A percentile compares a stretch with the other conserved stretches of the same genome.
Conservation (phyloP, 108 stramenopile genomes). For the Discostella pseudostelligera region DNA sequence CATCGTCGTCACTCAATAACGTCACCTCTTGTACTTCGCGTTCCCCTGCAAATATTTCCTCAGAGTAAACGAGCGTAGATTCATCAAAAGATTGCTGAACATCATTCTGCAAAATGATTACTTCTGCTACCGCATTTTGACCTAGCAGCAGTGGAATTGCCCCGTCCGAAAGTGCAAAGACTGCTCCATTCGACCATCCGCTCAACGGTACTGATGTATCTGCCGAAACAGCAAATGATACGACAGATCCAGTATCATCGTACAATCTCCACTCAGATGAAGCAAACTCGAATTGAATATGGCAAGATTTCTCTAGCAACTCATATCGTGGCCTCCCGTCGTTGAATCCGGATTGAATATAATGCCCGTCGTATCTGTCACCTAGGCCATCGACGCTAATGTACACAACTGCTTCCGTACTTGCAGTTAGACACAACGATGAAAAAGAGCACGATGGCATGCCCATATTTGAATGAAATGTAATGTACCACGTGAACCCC, state of each 20-base stretch:
- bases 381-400: constrained; percentile 25
- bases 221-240: constrained; percentile 29
- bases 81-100: constrained; percentile 31
- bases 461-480: constrained; percentile 51
- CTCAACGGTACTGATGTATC: constrained; percentile 17
- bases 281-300: constrained; percentile 16
- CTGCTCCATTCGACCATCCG: constrained; percentile 39
- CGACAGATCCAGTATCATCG: constrained; percentile 14
- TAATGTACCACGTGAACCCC: constrained; percentile 82
- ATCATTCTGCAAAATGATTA: constrained; percentile 23
- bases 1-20: constrained; percentile 18
- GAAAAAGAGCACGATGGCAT: constrained; percentile 13
- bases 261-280: constrained; percentile 30
- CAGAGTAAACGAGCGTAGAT: constrained; percentile 23
- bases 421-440: constrained; percentile 13
- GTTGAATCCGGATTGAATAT: constrained; percentile 16
- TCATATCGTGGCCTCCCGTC: constrained; percentile 43
- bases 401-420: constrained; percentile 13
- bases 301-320: constrained; percentile 19
- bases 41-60: constrained; percentile 7
- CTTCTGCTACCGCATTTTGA: constrained; percentile 18
- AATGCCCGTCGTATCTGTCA: constrained; percentile 29
- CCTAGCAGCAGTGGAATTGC: constrained; percentile 22
- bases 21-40: constrained; percentile 35
- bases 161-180: constrained; percentile 14